Percentiles rank a stretch among this genome's conserved stretches.
phyloP scores from a whole-genome alignment of 2,329 filamentous ascomycete species.

The Penicillium sp. region DNA sequence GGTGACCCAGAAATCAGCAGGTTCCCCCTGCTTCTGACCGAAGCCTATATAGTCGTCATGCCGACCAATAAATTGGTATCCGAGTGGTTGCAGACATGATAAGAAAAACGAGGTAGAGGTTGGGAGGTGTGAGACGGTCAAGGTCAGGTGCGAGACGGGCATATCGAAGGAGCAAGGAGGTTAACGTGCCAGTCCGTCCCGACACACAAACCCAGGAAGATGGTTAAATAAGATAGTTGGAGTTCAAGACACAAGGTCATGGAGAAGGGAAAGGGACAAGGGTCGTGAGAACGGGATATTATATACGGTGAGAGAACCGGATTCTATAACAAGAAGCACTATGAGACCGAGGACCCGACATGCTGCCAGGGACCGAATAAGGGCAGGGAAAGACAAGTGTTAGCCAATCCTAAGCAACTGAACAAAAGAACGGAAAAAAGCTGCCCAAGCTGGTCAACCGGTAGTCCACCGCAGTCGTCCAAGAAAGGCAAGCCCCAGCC shows the following conservation, averaged over 20 bases:
- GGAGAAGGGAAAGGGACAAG: not conserved
- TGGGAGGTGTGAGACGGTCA: constrained; percentile 74
- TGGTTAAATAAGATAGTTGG: not conserved
- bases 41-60: constrained; percentile 63
- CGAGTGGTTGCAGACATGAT: constrained; percentile 73
- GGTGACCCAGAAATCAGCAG: constrained; percentile 63
- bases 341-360: constrained; percentile 16
- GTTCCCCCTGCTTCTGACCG: constrained; percentile 54
- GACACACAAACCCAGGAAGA: constrained; percentile 8
- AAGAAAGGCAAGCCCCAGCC: constrained; percentile 15
- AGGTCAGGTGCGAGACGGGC: constrained; percentile 63
- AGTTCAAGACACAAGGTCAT: not conserved
- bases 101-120: constrained; percentile 83
- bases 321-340: constrained; percentile 18
- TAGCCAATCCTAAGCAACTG: not conserved
- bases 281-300: not conserved
- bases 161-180: constrained; percentile 40
- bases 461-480: constrained; percentile 13
- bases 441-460: constrained; percentile 19
- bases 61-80: constrained; percentile 68
- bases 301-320: constrained; percentile 22
- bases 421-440: constrained; percentile 3
- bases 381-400: not conserved
- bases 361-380: constrained; percentile 17
- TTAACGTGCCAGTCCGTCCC: constrained; percentile 12